These are phyloP conservation scores for Spinellus fusiger DNA, from an alignment of 192 early-diverging fungal species.

Conservation along the genomic window DNA sequence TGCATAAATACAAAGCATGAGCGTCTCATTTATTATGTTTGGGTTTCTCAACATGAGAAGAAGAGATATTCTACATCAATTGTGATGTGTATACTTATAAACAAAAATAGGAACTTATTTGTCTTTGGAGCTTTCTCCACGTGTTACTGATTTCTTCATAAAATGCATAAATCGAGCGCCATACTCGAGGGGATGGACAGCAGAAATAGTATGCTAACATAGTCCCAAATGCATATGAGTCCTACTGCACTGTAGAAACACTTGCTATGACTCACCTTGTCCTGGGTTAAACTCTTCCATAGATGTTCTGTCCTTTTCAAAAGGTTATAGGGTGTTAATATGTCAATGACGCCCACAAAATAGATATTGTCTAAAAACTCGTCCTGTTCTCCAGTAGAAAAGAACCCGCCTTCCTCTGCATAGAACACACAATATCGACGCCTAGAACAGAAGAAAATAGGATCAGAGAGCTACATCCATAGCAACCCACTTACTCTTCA, in stretches of 20 bases:
- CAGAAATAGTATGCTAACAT: slow-evolving; percentile 55
- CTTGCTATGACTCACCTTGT: slow-evolving; percentile 46
- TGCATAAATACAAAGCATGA: too few relatives aligned
- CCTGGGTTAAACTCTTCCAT: slow-evolving; percentile 75
- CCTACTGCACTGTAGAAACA: background rate
- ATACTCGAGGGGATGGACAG: slow-evolving; percentile 81
- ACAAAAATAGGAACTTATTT: background rate
- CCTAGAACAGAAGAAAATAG: slow-evolving; percentile 25
- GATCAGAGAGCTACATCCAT: background rate
- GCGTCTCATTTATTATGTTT: too few relatives aligned
- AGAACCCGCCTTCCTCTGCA: slow-evolving; percentile 84
- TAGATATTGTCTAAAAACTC: slow-evolving; percentile 61
- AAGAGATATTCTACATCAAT: background rate
- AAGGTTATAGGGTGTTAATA: slow-evolving; percentile 88
- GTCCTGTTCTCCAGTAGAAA: slow-evolving; percentile 68
- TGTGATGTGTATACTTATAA: background rate
- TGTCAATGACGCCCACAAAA: slow-evolving; percentile 95
- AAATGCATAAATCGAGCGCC: slow-evolving; percentile 83
- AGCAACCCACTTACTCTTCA: slow-evolving; percentile 27
- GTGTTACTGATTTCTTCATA: slow-evolving; percentile 42
- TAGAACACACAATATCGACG: slow-evolving; percentile 82
- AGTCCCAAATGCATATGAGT: background rate
- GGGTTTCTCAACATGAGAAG: too few relatives aligned
- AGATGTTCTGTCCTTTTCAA: slow-evolving; percentile 83
- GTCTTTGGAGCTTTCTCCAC: background rate